These are phyloP conservation scores for Puccinia hordei DNA, from an alignment of 1,284 basidiomycete species.

Conservation along the genomic window DNA sequence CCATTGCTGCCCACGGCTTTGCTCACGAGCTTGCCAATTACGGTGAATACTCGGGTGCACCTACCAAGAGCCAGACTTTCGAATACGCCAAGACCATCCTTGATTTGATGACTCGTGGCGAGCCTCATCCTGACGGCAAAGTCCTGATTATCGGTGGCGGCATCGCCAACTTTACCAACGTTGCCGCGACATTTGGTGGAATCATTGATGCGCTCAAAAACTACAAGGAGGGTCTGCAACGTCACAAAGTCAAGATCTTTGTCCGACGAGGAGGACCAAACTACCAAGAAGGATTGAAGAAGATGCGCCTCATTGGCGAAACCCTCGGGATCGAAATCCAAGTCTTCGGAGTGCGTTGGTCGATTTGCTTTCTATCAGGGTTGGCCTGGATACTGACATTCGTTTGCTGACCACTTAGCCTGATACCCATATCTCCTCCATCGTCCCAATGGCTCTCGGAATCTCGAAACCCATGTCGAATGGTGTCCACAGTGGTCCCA, in stretches of 20 bases:
- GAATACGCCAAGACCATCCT: constrained; percentile 99
- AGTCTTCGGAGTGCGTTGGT: constrained; percentile 52
- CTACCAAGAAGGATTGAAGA: constrained; percentile 99
- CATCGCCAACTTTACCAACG: constrained; percentile 99
- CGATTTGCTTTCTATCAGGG: neutral
- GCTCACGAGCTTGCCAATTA: constrained; percentile 99
- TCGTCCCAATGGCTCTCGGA: constrained; percentile 94
- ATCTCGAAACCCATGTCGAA: constrained; percentile 64
- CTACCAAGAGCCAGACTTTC: constrained; percentile 96
- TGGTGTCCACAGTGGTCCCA: constrained; percentile 55
- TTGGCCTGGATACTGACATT: neutral
- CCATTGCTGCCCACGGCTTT: constrained; percentile 93
- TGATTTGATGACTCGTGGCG: constrained; percentile 91
- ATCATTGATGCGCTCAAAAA: constrained; percentile 97
- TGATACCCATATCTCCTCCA: constrained; percentile 97
- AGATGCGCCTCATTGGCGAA: constrained; percentile 97
- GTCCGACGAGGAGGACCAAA: constrained; percentile 98
- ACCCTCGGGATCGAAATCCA: constrained; percentile 95
- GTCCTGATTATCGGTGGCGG: constrained; percentile 99
- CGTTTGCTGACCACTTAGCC: constrained; percentile 76
- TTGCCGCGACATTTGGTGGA: constrained; percentile 98
- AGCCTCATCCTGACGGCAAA: constrained; percentile 82
- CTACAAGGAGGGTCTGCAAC: constrained; percentile 80
- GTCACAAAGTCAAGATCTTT: constrained; percentile 86
- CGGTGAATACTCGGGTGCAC: constrained; percentile 98